These are phyloP conservation scores for Boletus smithii DNA, from an alignment of 1,284 basidiomycete genomes.

Conservation along the genomic window DNA sequence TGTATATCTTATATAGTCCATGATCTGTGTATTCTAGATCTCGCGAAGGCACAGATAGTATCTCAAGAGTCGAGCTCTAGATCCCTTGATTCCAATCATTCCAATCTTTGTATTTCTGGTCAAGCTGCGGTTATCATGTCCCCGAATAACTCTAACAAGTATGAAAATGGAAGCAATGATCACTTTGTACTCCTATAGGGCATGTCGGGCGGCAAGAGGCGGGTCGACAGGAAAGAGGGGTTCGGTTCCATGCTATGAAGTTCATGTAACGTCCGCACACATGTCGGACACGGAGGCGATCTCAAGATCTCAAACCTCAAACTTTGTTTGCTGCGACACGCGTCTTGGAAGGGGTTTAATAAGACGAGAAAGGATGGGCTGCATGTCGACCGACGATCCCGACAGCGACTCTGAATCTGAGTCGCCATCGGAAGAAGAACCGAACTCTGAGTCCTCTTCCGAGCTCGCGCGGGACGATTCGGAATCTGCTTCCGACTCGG, in stretches of 20 bases:
- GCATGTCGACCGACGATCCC: constrained; percentile 32
- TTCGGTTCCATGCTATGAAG: neutral
- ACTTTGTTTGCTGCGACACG: constrained; percentile 12
- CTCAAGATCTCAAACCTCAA: constrained; percentile 11
- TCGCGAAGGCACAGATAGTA: no score
- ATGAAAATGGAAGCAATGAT: no score
- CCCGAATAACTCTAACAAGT: no score
- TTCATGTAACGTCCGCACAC: neutral
- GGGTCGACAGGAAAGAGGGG: neutral
- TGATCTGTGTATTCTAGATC: constrained; percentile 5
- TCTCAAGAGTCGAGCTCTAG: no score
- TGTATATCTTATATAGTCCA: constrained; percentile 9
- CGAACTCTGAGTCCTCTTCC: constrained; percentile 20
- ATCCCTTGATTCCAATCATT: no score
- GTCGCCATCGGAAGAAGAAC: constrained; percentile 23
- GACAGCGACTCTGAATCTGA: constrained; percentile 33
- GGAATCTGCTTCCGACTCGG: constrained; percentile 17
- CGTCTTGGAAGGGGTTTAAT: constrained; percentile 45
- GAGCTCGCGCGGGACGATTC: constrained; percentile 18
- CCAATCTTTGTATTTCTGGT: no score
- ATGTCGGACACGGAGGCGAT: neutral
- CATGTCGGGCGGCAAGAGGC: no score
- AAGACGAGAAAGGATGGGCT: constrained; percentile 38
- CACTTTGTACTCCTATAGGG: no score
- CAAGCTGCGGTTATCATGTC: no score